phyloP scores from a whole-genome alignment of 208 protist species.

The Trypanosoma caninum region DNA sequence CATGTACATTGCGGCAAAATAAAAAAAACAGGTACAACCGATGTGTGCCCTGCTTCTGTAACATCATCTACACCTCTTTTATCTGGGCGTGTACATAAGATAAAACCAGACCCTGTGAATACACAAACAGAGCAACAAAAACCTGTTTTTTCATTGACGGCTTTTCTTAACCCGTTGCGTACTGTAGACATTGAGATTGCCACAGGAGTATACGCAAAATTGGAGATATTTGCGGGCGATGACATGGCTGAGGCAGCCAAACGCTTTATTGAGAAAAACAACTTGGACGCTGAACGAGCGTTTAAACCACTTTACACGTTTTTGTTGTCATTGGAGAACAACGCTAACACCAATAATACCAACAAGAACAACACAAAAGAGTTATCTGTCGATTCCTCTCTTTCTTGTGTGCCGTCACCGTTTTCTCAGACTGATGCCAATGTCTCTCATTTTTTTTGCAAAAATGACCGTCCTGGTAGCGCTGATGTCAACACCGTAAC shows the following conservation, averaged over 20 bases:
- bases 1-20: too few relatives aligned
- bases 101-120: neutral
- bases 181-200: conserved; percentile 29
- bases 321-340: conserved; percentile 10
- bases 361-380: neutral
- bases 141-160: conserved; percentile 25
- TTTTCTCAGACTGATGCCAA: too few relatives aligned
- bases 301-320: conserved; percentile 24
- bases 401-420: too few relatives aligned
- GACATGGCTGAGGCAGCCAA: conserved; percentile 16
- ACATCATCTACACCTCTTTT: neutral
- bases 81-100: neutral
- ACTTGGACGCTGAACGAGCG: conserved; percentile 19
- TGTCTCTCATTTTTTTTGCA: too few relatives aligned
- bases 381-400: too few relatives aligned
- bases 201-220: conserved; percentile 16
- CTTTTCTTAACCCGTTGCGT: conserved; percentile 19
- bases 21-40: too few relatives aligned
- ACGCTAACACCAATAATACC: neutral
- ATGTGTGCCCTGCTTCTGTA: too few relatives aligned
- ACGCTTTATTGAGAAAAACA: conserved; percentile 24
- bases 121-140: neutral
- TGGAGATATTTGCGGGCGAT: conserved; percentile 33
- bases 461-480: too few relatives aligned
- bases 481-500: too few relatives aligned